Base-by-base conservation (phyloP, 23 red algal genomes). In the Chondrus crispus region DNA sequence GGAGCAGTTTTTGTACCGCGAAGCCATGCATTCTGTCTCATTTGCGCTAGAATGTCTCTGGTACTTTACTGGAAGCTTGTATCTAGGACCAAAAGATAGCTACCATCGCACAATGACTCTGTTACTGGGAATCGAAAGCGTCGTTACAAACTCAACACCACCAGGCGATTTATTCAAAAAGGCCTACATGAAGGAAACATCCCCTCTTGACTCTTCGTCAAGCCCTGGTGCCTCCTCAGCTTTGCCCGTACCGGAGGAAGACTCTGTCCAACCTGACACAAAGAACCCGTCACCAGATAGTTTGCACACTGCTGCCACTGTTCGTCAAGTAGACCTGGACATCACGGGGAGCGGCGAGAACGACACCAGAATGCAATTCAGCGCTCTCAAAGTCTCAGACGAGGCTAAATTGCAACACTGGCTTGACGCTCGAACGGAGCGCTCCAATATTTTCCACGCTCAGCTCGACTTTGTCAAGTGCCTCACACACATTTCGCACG, bases 381-480 rank as follows among this genome's bases (percentile, higher is more conserved):
- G 50, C 58, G 68, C 69, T 19, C 70, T 91, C 29, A 46, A 85
- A 20, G 68, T 84, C 41, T 47, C 83, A 2, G 84, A 94, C 40
- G 85, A 85, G 70, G 84, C 68, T 12, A 81, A 87, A 54, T 54
- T 87, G 20, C 88, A 86, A 43, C 79, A 93, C 30, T 95, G 89
- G 87, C 64, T 92, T 11, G 85, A 66, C 43, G 68, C 85, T 16
- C 88, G 91, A 46, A 51, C 37, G 40, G 87, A 94, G 76, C 91
- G 93, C 7, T 54, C 90, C 32, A 99, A 66, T 38, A 50, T 99
- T 7, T 99, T 99, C 89, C 97, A 99, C 80, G 97, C 97, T 14
- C 83, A 99, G 75, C 69, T 99, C 14, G 97, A 99, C 75, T 96
- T 99, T 87, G 87, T 95, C 85, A 95, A 95, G 86, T 94, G 93